Evolutionary conservation across 2,329 filamentous ascomycete genomes (phyloP).

Genomic region (Daldinia eschscholtzii): DNA sequence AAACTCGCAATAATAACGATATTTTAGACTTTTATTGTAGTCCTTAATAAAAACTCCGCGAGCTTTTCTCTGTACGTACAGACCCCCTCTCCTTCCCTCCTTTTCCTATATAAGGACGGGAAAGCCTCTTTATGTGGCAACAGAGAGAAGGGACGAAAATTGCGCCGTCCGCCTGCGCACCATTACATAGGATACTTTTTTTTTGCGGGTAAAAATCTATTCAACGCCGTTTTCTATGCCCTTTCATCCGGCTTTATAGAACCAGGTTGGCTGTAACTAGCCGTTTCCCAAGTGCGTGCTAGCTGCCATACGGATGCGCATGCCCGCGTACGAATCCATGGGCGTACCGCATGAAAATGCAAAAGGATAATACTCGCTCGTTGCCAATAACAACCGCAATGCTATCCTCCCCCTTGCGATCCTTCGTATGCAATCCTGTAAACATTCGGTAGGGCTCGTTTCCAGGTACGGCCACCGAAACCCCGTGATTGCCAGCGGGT

Average conservation of each 20-base stretch:
- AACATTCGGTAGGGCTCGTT: constrained; percentile 1
- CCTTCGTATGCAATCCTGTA: constrained; percentile 1
- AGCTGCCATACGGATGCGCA: background rate
- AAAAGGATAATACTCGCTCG: constrained; percentile 1
- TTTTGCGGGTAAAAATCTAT: background rate
- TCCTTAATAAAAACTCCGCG: constrained; percentile 12
- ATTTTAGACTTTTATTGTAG: background rate
- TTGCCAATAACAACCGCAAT: background rate
- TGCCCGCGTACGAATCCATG: background rate
- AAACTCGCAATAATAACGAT: background rate
- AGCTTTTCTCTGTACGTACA: background rate
- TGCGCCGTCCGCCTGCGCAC: background rate
- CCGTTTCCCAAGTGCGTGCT: background rate
- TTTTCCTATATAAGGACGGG: background rate
- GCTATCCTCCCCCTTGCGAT: background rate
- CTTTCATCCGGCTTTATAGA: background rate
- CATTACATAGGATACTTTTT: too few species aligned
- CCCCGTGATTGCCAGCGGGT: background rate
- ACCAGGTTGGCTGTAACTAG: background rate
- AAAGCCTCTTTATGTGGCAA: background rate
- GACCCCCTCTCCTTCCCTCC: background rate
- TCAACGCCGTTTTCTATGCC: constrained; percentile 6
- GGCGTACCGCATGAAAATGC: constrained; percentile 1
- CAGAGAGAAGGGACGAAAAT: background rate
- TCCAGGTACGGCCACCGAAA: background rate